Evolutionary conservation across 2,329 filamentous ascomycete species (phyloP).

Genomic region (Fusarium nurragi): DNA sequence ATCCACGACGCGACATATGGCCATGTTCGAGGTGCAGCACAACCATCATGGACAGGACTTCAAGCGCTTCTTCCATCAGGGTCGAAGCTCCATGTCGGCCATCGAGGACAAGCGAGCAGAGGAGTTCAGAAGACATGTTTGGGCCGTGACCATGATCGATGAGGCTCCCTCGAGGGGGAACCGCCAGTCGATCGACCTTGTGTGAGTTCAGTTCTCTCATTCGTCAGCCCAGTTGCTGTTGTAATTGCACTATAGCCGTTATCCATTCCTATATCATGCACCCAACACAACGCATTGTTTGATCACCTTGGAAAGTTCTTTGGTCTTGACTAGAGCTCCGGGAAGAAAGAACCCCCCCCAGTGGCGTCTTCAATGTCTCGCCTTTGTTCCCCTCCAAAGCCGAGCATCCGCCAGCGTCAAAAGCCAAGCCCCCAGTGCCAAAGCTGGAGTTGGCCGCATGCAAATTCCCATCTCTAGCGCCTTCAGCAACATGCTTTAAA

Average conservation of each 20-base stretch:
- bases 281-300: constrained; percentile 3
- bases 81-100: constrained; percentile 43
- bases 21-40: constrained; percentile 44
- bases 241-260: constrained; percentile 1
- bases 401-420: background rate
- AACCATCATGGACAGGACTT: constrained; percentile 43
- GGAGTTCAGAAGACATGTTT: constrained; percentile 43
- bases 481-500: constrained; percentile 9
- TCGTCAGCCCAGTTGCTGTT: background rate
- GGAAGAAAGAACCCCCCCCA: background rate
- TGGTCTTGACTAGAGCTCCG: background rate
- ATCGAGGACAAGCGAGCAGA: constrained; percentile 43
- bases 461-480: constrained; percentile 10
- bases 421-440: background rate
- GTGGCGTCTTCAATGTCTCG: no score
- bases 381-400: background rate
- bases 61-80: constrained; percentile 42
- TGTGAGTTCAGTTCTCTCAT: constrained; percentile 32
- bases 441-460: constrained; percentile 14
- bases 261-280: constrained; percentile 4
- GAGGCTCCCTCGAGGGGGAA: constrained; percentile 33
- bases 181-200: constrained; percentile 36
- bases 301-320: background rate
- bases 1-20: constrained; percentile 8
- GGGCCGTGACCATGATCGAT: constrained; percentile 44